A percentile compares a stretch with the other conserved stretches of the same genome.
Evolutionary conservation across 1,284 basidiomycete genomes (phyloP).

Genomic region (Cystobasidium pallidum): DNA sequence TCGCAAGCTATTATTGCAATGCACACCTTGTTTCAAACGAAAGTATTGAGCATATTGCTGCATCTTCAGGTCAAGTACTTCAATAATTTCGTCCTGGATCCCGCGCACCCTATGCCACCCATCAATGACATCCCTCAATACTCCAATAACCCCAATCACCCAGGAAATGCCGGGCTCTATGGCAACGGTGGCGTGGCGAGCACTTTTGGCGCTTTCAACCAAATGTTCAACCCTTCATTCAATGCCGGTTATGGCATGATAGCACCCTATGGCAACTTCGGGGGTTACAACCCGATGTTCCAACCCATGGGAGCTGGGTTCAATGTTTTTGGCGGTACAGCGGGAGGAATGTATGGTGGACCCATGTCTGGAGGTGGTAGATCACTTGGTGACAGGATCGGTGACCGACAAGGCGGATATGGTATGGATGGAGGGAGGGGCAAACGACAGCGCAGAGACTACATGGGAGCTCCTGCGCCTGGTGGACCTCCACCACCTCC

Average conservation of each 20-base stretch:
- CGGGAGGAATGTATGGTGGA: slow-evolving; percentile 9
- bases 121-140: slow-evolving; percentile 16
- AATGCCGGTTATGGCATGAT: slow-evolving; percentile 26
- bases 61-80: slow-evolving; percentile 51
- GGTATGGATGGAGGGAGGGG: slow-evolving; percentile 47
- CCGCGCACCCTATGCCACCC: slow-evolving; percentile 47
- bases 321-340: slow-evolving; percentile 18
- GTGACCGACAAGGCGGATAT: slow-evolving; percentile 65
- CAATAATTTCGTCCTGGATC: slow-evolving; percentile 50
- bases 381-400: slow-evolving; percentile 22
- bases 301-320: slow-evolving; percentile 31
- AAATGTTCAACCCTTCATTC: slow-evolving; percentile 39
- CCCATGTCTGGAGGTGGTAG: slow-evolving; percentile 23
- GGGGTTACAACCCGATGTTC: slow-evolving; percentile 20
- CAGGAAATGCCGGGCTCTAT: slow-evolving; percentile 6
- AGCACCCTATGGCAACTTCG: slow-evolving; percentile 17
- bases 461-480: slow-evolving; percentile 2
- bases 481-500: slow-evolving; percentile 36
- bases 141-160: slow-evolving; percentile 22
- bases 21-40: too few relatives aligned
- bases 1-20: too few relatives aligned
- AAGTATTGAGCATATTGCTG: too few relatives aligned
- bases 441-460: slow-evolving; percentile 28
- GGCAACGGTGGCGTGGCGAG: slow-evolving; percentile 18
- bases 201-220: slow-evolving; percentile 44